Evolutionary conservation across 106 monocot species (phyloP).

Genomic region (Agapanthus africanus): DNA sequence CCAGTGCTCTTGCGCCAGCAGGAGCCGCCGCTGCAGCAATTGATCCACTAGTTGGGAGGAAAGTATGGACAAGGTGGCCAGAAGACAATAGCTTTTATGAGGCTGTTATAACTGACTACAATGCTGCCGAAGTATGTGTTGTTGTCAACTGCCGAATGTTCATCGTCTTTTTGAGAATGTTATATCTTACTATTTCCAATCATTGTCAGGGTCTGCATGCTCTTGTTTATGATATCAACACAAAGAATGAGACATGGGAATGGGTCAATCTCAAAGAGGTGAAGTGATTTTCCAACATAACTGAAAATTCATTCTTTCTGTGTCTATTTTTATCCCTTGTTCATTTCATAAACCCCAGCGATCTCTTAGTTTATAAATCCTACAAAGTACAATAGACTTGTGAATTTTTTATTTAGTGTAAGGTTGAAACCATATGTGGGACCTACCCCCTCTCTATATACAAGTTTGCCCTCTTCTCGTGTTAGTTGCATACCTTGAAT

Average conservation of each 20-base stretch:
- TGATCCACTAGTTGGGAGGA: slow-evolving; percentile 50
- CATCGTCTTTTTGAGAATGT: background rate
- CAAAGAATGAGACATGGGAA: slow-evolving; percentile 61
- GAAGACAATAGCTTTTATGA: slow-evolving; percentile 72
- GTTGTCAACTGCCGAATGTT: background rate
- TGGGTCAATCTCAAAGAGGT: slow-evolving; percentile 80
- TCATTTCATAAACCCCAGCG: too few species aligned
- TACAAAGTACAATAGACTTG: too few species aligned
- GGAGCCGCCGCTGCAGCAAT: slow-evolving; percentile 10
- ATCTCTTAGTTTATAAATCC: too few species aligned
- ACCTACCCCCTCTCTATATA: too few species aligned
- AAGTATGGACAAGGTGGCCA: slow-evolving; percentile 62
- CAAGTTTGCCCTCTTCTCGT: too few species aligned
- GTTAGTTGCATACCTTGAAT: too few species aligned
- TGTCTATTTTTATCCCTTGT: too few species aligned
- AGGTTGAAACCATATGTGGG: too few species aligned
- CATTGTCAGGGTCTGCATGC: slow-evolving; percentile 45
- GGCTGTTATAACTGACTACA: slow-evolving; percentile 47
- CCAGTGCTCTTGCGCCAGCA: background rate
- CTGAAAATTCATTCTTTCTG: too few species aligned
- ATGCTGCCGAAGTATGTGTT: slow-evolving; percentile 6
- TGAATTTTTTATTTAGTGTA: too few species aligned
- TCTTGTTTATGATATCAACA: slow-evolving; percentile 68
- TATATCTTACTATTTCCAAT: background rate
- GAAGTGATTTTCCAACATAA: slow-evolving; percentile 15